Base-by-base conservation (phyloP, 805 yeast genomes). In the Candida ascalaphidarum region DNA sequence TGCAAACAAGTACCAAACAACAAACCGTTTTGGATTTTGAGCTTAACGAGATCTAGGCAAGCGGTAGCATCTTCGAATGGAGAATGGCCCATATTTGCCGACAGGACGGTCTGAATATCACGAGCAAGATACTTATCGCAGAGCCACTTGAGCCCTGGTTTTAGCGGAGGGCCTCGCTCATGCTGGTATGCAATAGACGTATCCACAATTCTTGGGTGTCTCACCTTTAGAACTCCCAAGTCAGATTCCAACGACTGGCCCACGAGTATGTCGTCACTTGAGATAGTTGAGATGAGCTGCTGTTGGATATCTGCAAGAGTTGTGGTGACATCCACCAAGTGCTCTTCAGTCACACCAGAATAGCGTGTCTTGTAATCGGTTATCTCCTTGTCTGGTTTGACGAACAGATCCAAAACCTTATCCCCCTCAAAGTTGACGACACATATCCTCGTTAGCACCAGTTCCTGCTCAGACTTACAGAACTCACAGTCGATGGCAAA, bases 401-500 rank as follows among this genome's bases (percentile, higher is more conserved):
- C 96, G 14, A 74, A 65, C 36, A 74, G 68, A 46, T 88, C 95
- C 34, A 80, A 53, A 0, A 89, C 49, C 0, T 78, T 69, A 4
- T 70, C 65, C 11, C 68, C 70, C 28, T 74, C 65, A 40, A 70
- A 74, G 47, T 81, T 77, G 1, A 86, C 69, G 7, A 92, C 39
- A 2, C 95, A 81, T 0, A 83, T 73, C 29, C 96, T 64, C 0
- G 97, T 75, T 22, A 89, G 59, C 1, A 74, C 94, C 23, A 68
- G 65, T 0, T 85, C 86, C 1, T 44, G 36, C 0, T 59, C 69
- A 0, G 88, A 55, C 33, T 66, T 56, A 48, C 96, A 85, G 85
- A 89, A 92, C 55, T 89, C 98, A 61, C 98, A 92, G 55, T 89
- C 98, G 12, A 92, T 39, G 0, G 94, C 92, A 56, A 73, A 84